Percentiles rank a stretch among this genome's conserved stretches.
These are phyloP conservation scores for Bipolaris oryzae DNA, from an alignment of 2,329 filamentous ascomycete genomes.

Conservation along the genomic window DNA sequence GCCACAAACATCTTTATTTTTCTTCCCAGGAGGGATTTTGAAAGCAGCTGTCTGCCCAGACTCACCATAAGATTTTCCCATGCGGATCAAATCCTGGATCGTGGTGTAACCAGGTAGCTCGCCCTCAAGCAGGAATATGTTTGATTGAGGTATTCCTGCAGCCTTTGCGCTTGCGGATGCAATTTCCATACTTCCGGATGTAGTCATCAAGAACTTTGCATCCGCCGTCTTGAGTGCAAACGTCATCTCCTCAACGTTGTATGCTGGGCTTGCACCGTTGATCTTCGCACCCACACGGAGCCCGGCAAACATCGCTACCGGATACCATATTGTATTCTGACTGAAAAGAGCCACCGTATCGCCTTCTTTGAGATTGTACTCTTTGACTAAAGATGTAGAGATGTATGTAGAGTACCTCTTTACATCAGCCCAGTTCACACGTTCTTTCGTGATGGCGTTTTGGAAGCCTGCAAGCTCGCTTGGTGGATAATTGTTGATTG, in stretches of 20 bases:
- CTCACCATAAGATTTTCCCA: slow-evolving; percentile 52
- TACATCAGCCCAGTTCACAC: slow-evolving; percentile 63
- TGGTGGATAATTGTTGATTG: slow-evolving; percentile 50
- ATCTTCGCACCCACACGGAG: slow-evolving; percentile 63
- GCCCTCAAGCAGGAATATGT: slow-evolving; percentile 64
- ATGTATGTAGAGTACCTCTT: slow-evolving; percentile 64
- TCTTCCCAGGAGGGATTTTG: slow-evolving; percentile 59
- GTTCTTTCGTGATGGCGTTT: slow-evolving; percentile 65
- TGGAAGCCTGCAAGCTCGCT: slow-evolving; percentile 59
- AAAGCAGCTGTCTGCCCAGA: slow-evolving; percentile 56
- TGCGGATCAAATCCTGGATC: slow-evolving; percentile 54
- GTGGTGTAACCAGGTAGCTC: slow-evolving; percentile 57
- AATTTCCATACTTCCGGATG: slow-evolving; percentile 61
- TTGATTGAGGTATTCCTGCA: slow-evolving; percentile 59
- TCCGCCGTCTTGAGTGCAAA: slow-evolving; percentile 66
- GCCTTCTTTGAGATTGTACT: slow-evolving; percentile 60
- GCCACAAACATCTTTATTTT: slow-evolving; percentile 62
- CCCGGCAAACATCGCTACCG: slow-evolving; percentile 65
- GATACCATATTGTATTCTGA: slow-evolving; percentile 71
- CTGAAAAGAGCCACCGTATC: slow-evolving; percentile 67
- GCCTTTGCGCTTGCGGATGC: slow-evolving; percentile 60
- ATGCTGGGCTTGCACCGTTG: slow-evolving; percentile 67
- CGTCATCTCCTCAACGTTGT: slow-evolving; percentile 71
- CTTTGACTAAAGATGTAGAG: slow-evolving; percentile 64
- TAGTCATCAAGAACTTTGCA: slow-evolving; percentile 64